phyloP scores from a whole-genome alignment of 768 basidiomycete genomes.

The Pleurotus ostreatus region DNA sequence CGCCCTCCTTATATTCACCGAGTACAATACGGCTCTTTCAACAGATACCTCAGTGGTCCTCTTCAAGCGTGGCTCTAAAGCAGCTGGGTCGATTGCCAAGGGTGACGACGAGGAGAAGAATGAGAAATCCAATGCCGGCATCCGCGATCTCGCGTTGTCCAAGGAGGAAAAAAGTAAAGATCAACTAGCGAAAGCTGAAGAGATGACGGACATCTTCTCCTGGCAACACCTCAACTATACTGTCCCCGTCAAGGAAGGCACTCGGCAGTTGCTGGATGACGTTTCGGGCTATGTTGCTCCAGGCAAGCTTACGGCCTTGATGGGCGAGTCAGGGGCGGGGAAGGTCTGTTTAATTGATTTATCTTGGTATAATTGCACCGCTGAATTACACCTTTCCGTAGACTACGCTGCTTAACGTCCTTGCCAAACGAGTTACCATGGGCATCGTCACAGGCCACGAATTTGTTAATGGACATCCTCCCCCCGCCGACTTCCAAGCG shows the following conservation, averaged over 20 bases:
- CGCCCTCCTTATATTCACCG: slow-evolving; percentile 55
- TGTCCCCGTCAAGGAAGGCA: slow-evolving; percentile 44
- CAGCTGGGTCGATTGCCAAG: slow-evolving; percentile 23
- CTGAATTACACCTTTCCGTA: slow-evolving; percentile 27
- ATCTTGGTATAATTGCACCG: slow-evolving; percentile 39
- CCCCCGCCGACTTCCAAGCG: slow-evolving; percentile 56
- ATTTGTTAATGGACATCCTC: slow-evolving; percentile 49
- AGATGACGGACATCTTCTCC: slow-evolving; percentile 64
- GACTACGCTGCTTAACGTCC: slow-evolving; percentile 58
- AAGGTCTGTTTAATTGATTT: slow-evolving; percentile 32
- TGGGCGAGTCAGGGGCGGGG: slow-evolving; percentile 49
- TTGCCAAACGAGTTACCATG: slow-evolving; percentile 43
- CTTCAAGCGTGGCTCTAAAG: slow-evolving; percentile 58
- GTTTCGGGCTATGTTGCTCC: slow-evolving; percentile 80
- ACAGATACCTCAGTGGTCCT: slow-evolving; percentile 41
- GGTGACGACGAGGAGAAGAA: slow-evolving; percentile 25
- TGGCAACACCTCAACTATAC: slow-evolving; percentile 73
- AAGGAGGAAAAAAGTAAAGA: slow-evolving; percentile 9
- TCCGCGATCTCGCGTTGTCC: slow-evolving; percentile 2
- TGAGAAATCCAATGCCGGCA: slow-evolving; percentile 27
- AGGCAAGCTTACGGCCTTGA: slow-evolving; percentile 64
- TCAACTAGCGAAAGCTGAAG: neutral
- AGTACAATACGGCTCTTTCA: slow-evolving; percentile 41
- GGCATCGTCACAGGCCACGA: slow-evolving; percentile 49
- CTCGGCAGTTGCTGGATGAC: slow-evolving; percentile 56